phyloP scores from a whole-genome alignment of 495 filamentous ascomycete genomes.

The Acidomyces sp. region DNA sequence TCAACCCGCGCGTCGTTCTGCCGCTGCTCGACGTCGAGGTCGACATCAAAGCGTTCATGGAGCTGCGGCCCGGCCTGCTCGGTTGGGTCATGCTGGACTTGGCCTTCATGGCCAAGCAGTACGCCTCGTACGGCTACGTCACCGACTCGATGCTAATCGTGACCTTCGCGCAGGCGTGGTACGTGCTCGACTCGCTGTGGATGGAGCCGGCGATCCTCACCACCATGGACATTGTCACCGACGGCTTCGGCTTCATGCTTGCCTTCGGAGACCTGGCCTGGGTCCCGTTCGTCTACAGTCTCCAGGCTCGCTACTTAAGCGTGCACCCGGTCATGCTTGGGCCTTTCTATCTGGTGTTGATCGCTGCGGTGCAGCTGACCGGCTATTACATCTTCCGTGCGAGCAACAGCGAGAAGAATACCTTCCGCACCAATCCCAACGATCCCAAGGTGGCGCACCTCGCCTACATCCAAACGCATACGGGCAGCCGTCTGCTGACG shows the following conservation, averaged over 20 bases:
- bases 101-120: conserved; percentile 76
- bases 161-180: conserved; percentile 64
- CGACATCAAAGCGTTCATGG: conserved; percentile 83
- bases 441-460: conserved; percentile 71
- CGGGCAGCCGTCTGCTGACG: conserved; percentile 65
- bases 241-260: conserved; percentile 97
- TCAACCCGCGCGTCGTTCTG: conserved; percentile 76
- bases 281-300: conserved; percentile 81
- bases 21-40: conserved; percentile 61
- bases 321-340: conserved; percentile 70
- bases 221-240: conserved; percentile 88
- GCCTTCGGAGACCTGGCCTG: conserved; percentile 87
- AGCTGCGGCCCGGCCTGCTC: conserved; percentile 81
- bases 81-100: conserved; percentile 82
- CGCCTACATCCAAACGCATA: conserved; percentile 74
- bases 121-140: conserved; percentile 65
- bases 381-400: conserved; percentile 87
- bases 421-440: conserved; percentile 75
- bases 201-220: conserved; percentile 89
- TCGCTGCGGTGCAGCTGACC: conserved; percentile 47
- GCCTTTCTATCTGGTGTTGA: conserved; percentile 42
- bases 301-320: conserved; percentile 80
- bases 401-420: conserved; percentile 87
- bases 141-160: conserved; percentile 82
- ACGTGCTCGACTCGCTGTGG: conserved; percentile 74